Evolutionary conservation across 148 eudicot species (phyloP), one percentile per base, ranked within the genome.

Genomic region (Rhododendron molle): DNA sequence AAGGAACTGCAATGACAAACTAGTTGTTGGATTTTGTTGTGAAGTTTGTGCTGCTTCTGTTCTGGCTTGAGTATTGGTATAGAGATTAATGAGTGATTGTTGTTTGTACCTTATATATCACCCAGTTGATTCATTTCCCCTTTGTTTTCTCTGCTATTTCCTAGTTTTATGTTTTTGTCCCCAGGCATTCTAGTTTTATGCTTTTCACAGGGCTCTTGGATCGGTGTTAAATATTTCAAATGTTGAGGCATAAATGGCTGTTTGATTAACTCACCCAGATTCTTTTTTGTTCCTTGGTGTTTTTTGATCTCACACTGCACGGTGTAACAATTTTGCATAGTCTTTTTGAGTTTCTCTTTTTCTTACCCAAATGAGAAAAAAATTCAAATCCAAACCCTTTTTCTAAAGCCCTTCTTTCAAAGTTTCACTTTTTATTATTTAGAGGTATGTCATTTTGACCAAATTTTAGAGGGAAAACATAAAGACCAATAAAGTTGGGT

Each of bases 91-190:
- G 43, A 50, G 26, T 28, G 34, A n/a, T 52, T 50, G 65, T 30
- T 50, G 82, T 80, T 80, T 80, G 82, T 80, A 80, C 65, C 36
- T 40, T 40, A 26, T 80, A 30, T 20, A 80, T 18, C 26, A 47
- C 28, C 43, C 36, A 26, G 1, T 47, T 78, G 6, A 12, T 4
- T n/a, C n/a, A 0, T 1, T 18, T 38, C 6, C 32, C 81, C 20
- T 2, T 44, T 44, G 8, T 44, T 21, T 77, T 12, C 8, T 10
- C 21, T 16, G 20, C 43, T 18, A 3, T 21, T 40, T n/a, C 46
- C 52, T 44, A 44, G 52, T 43, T 77, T 74, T 36, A 18, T 74
- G 40, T 34, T 32, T 73, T 73, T 72, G 14, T 15, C 4, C 77
- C 13, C 8, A 69, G 76, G 47, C 47, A 16, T 74, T 36, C 46